Evolutionary conservation across 768 basidiomycete genomes (phyloP).

Genomic region (Leccinum boreale): DNA sequence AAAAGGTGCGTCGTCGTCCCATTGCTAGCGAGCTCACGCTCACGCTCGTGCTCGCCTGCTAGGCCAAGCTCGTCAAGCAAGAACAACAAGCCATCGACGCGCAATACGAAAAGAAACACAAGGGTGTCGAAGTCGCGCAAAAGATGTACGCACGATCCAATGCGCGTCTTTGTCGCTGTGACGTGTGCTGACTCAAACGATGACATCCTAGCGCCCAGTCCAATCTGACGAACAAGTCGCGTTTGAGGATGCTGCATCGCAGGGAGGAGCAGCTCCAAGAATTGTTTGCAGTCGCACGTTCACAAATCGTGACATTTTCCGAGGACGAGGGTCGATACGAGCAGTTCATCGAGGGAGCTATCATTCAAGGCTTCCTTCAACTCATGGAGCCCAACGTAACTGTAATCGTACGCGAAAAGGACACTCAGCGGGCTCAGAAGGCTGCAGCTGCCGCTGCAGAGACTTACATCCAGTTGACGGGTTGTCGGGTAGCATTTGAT

Average conservation of each 20-base stretch:
- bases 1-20: constrained; percentile 61
- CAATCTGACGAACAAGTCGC: constrained; percentile 94
- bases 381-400: constrained; percentile 73
- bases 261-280: constrained; percentile 92
- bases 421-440: constrained; percentile 54
- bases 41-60: not conserved
- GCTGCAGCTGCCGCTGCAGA: constrained; percentile 64
- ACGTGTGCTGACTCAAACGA: constrained; percentile 3
- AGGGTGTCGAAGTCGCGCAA: constrained; percentile 89
- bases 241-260: constrained; percentile 83
- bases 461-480: constrained; percentile 76
- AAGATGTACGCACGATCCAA: constrained; percentile 72
- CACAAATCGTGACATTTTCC: constrained; percentile 57
- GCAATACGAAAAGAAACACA: constrained; percentile 93
- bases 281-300: constrained; percentile 74
- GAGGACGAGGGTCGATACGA: constrained; percentile 67
- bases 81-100: constrained; percentile 94
- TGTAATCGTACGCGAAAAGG: constrained; percentile 65
- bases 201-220: constrained; percentile 72
- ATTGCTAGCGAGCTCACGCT: too few species aligned
- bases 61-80: constrained; percentile 97
- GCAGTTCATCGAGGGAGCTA: constrained; percentile 78
- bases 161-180: not conserved
- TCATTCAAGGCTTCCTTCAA: constrained; percentile 83
- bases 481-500: constrained; percentile 53